Base-by-base conservation (phyloP, 805 yeast genomes). In the Wickerhamiella domercqiae region DNA sequence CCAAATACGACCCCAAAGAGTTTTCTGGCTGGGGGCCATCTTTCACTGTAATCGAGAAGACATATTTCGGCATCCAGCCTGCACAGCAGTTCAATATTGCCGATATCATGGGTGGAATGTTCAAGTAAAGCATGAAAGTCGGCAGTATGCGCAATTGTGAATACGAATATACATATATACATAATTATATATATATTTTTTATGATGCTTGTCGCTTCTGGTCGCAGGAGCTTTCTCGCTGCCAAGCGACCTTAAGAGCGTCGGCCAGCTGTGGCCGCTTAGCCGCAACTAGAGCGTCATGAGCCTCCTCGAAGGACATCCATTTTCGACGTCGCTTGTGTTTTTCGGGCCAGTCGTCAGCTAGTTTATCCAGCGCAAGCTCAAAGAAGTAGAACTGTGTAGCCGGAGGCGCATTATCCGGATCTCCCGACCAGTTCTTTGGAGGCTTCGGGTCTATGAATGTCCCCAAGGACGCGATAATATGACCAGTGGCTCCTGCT, bases 371-470 rank as follows among this genome's bases (percentile, higher is more conserved):
- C 2, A 78, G 73, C 13, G 54, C 51, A 78, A 87, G 67, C 55
- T 87, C 94, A 55, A 67, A 90, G 54, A 87, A 78, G 53, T 84
- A 90, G 52, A 76, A 87, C 54, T 83, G 94, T n/a, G 86, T 66
- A 44, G 80, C 64, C 2, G 94, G 94, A 4, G 75, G 70, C 31
- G 62, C 54, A 30, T 56, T 47, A 1, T 59, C 54, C 17, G 47
- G 47, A 21, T 35, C 45, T 3, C 42, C 50, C 29, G 57, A 58
- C 68, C 68, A 67, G 24, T 48, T 54, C 47, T 67, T 63, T 13
- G 68, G 66, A 3, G 71, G 68, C 40, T 75, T 54, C 55, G 55
- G 51, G 45, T 86, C 95, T 34, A 68, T 69, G 19, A 80, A 75
- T 0, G 70, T 62, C 0, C 87, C 93, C 30, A 87, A 59, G 41